Percentiles rank a stretch among this genome's conserved stretches.
Evolutionary conservation across 202 grass and related monocot genomes (phyloP).

Genomic region (Schoenoplectus tabernaemontani): DNA sequence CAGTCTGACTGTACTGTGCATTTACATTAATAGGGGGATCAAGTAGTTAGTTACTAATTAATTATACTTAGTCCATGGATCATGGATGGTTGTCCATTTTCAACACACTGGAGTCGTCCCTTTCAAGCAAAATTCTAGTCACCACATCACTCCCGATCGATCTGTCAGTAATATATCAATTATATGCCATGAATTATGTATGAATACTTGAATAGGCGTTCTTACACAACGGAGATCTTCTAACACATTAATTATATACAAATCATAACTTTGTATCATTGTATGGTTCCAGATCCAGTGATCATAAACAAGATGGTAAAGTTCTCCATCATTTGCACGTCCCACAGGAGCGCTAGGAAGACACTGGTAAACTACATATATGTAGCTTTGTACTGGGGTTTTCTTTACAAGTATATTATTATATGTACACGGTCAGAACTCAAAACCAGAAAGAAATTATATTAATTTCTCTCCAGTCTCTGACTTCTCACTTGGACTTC

Average conservation of each 20-base stretch:
- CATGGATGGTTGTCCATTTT: not conserved
- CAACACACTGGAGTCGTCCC: not conserved
- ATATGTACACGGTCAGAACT: not conserved
- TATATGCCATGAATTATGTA: too few species aligned
- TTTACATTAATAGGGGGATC: not conserved
- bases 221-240: not conserved
- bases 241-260: not conserved
- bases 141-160: too few species aligned
- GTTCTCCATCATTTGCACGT: not conserved
- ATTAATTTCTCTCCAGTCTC: not conserved
- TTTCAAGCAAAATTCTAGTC: not conserved
- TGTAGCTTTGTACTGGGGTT: not conserved
- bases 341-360: not conserved
- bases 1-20: constrained; percentile 8
- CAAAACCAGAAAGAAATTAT: too few species aligned
- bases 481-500: not conserved
- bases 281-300: not conserved
- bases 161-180: not conserved
- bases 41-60: not conserved
- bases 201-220: too few species aligned
- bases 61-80: not conserved
- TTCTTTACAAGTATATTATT: not conserved
- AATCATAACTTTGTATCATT: too few species aligned
- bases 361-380: not conserved
- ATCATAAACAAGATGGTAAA: not conserved